Evolutionary conservation across 2,329 filamentous ascomycete genomes (phyloP).

Genomic region (Aspergillus quadricinctus): DNA sequence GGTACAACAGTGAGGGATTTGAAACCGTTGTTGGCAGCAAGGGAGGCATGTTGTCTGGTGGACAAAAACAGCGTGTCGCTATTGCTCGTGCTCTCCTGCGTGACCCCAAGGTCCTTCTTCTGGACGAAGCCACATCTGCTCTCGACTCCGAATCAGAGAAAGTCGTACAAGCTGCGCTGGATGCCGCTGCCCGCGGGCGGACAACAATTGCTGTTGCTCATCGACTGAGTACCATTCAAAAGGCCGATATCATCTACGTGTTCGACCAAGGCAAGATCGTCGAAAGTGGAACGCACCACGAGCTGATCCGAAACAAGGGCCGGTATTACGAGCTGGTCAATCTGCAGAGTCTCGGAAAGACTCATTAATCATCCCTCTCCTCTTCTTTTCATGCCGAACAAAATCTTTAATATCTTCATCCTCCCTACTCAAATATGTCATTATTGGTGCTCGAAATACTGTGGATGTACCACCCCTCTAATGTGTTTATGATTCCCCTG

Average conservation of each 20-base stretch:
- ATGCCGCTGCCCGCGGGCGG: slow-evolving; percentile 75
- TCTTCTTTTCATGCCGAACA: background rate
- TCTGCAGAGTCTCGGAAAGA: slow-evolving; percentile 70
- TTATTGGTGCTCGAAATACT: background rate
- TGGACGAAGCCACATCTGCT: slow-evolving; percentile 68
- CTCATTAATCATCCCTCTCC: slow-evolving; percentile 17
- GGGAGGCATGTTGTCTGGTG: slow-evolving; percentile 78
- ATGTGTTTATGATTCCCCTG: slow-evolving; percentile 2
- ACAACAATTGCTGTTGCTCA: slow-evolving; percentile 96
- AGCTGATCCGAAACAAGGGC: slow-evolving; percentile 65
- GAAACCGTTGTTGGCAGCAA: slow-evolving; percentile 82
- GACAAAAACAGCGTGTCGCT: slow-evolving; percentile 91
- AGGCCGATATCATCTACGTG: slow-evolving; percentile 94
- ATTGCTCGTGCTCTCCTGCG: slow-evolving; percentile 88
- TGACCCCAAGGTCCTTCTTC: slow-evolving; percentile 80
- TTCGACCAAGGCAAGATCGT: slow-evolving; percentile 85
- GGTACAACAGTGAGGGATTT: slow-evolving; percentile 62
- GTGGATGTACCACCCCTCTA: slow-evolving; percentile 11
- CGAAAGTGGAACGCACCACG: slow-evolving; percentile 74
- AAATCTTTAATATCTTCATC: background rate
- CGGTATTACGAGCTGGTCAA: slow-evolving; percentile 76
- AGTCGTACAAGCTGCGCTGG: slow-evolving; percentile 64
- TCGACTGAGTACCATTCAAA: slow-evolving; percentile 85
- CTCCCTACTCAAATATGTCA: slow-evolving; percentile 2
- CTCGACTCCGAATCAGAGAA: slow-evolving; percentile 49